These are phyloP conservation scores for Porpolomopsis calyptriformis DNA, from an alignment of 768 basidiomycete genomes.

Conservation along the genomic window DNA sequence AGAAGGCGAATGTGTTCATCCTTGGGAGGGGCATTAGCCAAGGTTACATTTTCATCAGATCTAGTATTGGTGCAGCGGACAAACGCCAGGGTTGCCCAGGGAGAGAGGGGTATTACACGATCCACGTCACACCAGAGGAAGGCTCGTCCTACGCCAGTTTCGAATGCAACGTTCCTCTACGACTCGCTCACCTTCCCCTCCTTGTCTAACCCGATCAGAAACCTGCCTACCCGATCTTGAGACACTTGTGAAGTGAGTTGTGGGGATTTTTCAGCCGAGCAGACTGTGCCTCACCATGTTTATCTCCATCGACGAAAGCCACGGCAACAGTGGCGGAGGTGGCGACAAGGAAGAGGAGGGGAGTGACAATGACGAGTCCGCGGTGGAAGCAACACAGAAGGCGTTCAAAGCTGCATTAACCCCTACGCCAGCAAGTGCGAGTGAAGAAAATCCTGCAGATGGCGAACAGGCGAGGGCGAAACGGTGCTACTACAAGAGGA, in stretches of 20 bases:
- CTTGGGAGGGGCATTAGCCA: too few species aligned
- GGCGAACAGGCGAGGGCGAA: too few species aligned
- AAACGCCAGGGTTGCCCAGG: too few species aligned
- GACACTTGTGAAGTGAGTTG: constrained; percentile 78
- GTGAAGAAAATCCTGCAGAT: constrained; percentile 7
- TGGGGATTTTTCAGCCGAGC: constrained; percentile 85
- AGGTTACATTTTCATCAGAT: too few species aligned
- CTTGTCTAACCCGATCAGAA: constrained; percentile 19
- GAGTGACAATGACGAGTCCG: constrained; percentile 42
- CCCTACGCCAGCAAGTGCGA: constrained; percentile 12
- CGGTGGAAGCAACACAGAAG: constrained; percentile 63
- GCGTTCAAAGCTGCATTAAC: constrained; percentile 62
- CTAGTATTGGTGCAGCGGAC: too few species aligned
- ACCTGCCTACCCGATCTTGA: constrained; percentile 58
- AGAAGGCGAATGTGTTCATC: too few species aligned
- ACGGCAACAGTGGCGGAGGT: too few species aligned
- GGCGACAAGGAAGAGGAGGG: constrained; percentile 15
- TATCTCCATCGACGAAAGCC: constrained; percentile 61
- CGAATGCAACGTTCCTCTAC: constrained; percentile 85
- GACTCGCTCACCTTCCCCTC: constrained; percentile 25
- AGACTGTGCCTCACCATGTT: constrained; percentile 83
- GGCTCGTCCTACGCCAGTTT: constrained; percentile 99
- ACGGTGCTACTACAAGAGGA: constrained; percentile 61
- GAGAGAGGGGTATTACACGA: constrained; percentile 90
- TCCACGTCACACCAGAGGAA: constrained; percentile 96